Conservation (phyloP, 331 rosid species). For the Rhamnella rubrinervis region DNA sequence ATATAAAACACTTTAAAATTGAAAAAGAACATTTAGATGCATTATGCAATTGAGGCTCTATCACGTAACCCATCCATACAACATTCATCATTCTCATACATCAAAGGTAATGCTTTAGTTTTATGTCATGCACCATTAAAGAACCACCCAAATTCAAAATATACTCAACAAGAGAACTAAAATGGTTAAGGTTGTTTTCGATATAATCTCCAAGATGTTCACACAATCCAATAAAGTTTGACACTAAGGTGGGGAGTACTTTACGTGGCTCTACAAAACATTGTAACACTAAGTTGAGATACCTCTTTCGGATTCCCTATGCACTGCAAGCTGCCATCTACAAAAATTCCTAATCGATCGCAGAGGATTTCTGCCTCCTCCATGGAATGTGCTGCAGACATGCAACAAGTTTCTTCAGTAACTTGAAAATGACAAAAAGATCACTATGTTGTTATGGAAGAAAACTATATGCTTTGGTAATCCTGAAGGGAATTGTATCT, state of each 20-base stretch:
- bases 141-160: too few relatives aligned
- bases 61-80: background rate
- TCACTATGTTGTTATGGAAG: background rate
- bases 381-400: conserved; percentile 90
- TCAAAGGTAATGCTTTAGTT: background rate
- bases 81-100: background rate
- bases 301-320: conserved; percentile 92
- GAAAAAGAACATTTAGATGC: background rate
- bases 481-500: background rate
- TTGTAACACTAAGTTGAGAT: conserved; percentile 5
- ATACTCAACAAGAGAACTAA: too few relatives aligned
- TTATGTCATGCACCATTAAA: too few relatives aligned
- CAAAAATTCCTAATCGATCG: conserved; percentile 86
- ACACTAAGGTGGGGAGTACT: background rate
- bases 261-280: background rate
- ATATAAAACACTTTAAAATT: too few relatives aligned
- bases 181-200: too few relatives aligned
- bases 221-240: too few relatives aligned
- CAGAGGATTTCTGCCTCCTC: conserved; percentile 96
- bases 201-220: too few relatives aligned
- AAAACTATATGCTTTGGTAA: background rate
- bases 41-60: background rate
- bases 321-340: conserved; percentile 89
- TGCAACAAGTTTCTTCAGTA: conserved; percentile 1
- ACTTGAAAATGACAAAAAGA: background rate